A percentile compares a stretch with the other conserved stretches of the same genome.
Evolutionary conservation across 768 basidiomycete species (phyloP).

Genomic region (Trichaptum fuscoviolaceum): DNA sequence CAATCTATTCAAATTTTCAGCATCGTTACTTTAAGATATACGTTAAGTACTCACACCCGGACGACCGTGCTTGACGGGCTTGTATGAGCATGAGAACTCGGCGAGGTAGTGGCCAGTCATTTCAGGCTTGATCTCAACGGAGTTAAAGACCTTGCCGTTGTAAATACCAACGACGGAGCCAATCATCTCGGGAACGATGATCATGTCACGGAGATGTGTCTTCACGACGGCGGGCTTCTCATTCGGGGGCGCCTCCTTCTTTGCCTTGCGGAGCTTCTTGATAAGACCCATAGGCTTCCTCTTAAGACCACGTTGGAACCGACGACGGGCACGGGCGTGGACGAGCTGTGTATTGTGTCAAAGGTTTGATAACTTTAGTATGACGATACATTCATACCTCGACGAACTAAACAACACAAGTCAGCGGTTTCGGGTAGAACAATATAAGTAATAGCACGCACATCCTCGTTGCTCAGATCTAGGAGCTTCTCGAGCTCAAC

Average conservation of each 20-base stretch:
- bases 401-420: slow-evolving; percentile 50
- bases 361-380: slow-evolving; percentile 2
- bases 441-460: slow-evolving; percentile 37
- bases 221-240: slow-evolving; percentile 99
- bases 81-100: slow-evolving; percentile 96
- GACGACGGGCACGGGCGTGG: slow-evolving; percentile 95
- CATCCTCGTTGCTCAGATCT: slow-evolving; percentile 93
- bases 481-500: slow-evolving; percentile 97
- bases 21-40: slow-evolving; percentile 13
- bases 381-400: slow-evolving; percentile 48
- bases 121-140: slow-evolving; percentile 99
- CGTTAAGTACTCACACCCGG: slow-evolving; percentile 73
- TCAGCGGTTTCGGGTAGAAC: background rate
- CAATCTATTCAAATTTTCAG: slow-evolving; percentile 45
- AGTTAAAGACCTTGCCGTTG: slow-evolving; percentile 96
- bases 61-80: slow-evolving; percentile 99
- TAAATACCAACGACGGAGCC: slow-evolving; percentile 97
- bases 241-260: slow-evolving; percentile 98
- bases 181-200: slow-evolving; percentile 99
- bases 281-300: slow-evolving; percentile 97
- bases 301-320: slow-evolving; percentile 99
- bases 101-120: slow-evolving; percentile 99
- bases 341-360: slow-evolving; percentile 62
- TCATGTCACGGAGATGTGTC: slow-evolving; percentile 99
- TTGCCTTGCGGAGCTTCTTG: slow-evolving; percentile 99